Base-by-base conservation (phyloP, 2,329 filamentous ascomycete species). In the Alternaria burnsii region DNA sequence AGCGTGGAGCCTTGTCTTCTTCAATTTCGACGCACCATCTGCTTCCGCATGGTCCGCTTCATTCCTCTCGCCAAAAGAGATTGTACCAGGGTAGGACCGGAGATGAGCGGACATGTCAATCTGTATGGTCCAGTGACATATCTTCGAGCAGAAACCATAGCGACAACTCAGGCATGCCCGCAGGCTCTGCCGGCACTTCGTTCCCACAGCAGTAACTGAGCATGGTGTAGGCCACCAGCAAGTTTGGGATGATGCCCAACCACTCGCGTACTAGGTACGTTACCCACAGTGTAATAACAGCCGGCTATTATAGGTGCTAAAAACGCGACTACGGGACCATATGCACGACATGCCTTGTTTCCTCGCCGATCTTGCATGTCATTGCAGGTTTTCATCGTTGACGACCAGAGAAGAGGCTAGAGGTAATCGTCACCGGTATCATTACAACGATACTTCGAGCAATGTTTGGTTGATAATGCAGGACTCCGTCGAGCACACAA, bases 261-360 rank as follows among this genome's bases (percentile, higher is more conserved):
- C 28, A 28, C 36, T 50, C 32, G n/a, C 48, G 14, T 51, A 54
- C 57, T 44, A 42, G 52, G 20, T 10, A 38, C 47, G 44, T 16
- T 38, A 41, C 22, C 52, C 41, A 26, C 26, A 51, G 32, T 55
- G 57, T 59, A 56, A 62, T 60, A 62, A 52, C 60, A 62, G 30
- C 40, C 52, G 52, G 38, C 52, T 58, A 28, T 44, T 59, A 57
- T 60, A 57, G 30, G 16, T 26, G 41, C 24, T 38, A 42, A 38
- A 16, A 46, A 28, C 32, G 46, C 46, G 26, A 32, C 38, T 56
- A 48, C 46, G n/a, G 52, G n/a, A 26, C 57, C n/a, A 56, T 34
- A 52, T 56, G 18, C 52, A 55, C 52, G 41, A 38, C 46, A 44
- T 26, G 32, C 32, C 57, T 32, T 56, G 57, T 41, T 59, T 59